Percentiles rank a stretch among this genome's conserved stretches.
Conservation (phyloP, 2,329 filamentous ascomycete species). For the Phialemoniopsis sp. region DNA sequence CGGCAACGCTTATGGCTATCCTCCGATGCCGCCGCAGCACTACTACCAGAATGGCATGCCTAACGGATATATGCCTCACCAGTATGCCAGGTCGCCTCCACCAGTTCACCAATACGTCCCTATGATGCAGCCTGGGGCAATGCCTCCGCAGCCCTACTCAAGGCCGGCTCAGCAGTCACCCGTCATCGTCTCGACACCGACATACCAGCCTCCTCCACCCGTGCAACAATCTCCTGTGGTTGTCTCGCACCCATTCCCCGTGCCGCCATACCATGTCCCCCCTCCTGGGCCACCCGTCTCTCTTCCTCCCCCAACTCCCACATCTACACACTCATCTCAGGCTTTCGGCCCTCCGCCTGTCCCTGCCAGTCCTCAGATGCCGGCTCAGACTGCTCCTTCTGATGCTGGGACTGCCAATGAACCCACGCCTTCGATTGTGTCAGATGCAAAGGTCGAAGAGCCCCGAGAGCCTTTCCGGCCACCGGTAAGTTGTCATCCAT, state of each 20-base stretch:
- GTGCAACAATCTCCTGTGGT: conserved; percentile 33
- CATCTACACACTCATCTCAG: conserved; percentile 45
- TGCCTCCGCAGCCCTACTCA: conserved; percentile 40
- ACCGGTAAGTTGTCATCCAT: conserved; percentile 39
- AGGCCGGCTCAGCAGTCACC: conserved; percentile 47
- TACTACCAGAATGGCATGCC: conserved; percentile 49
- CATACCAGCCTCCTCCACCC: conserved; percentile 42
- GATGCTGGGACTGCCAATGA: conserved; percentile 16
- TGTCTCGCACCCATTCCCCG: conserved; percentile 25
- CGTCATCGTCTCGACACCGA: conserved; percentile 42
- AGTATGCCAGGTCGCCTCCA: conserved; percentile 44
- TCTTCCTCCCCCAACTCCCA: conserved; percentile 44
- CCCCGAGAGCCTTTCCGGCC: conserved; percentile 33
- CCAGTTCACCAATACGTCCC: conserved; percentile 52
- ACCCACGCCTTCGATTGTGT: conserved; percentile 12
- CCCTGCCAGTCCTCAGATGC: conserved; percentile 43
- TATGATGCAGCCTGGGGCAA: conserved; percentile 39
- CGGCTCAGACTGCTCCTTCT: conserved; percentile 24
- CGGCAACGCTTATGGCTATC: conserved; percentile 39
- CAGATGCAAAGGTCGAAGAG: conserved; percentile 12
- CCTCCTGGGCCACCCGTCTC: conserved; percentile 28
- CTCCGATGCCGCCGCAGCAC: conserved; percentile 52
- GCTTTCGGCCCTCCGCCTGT: conserved; percentile 18
- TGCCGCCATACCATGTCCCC: conserved; percentile 1
- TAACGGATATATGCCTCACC: conserved; percentile 41